These are phyloP conservation scores for Solanum chmielewskii DNA, from an alignment of 257 asterid genomes.

Conservation along the genomic window DNA sequence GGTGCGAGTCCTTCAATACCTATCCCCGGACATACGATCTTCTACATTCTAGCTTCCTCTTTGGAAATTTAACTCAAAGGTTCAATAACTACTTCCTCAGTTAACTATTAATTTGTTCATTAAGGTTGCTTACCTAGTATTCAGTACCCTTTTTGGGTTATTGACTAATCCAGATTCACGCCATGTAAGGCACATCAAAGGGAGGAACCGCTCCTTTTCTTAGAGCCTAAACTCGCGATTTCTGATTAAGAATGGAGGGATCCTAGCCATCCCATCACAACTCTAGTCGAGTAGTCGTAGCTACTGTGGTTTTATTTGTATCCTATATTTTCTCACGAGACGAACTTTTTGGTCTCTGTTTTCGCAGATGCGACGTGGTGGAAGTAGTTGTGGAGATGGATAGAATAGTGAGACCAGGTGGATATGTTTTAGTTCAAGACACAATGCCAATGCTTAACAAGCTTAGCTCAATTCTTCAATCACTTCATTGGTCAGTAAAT, in stretches of 20 bases:
- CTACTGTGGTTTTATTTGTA: background rate
- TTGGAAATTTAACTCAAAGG: slow-evolving; percentile 44
- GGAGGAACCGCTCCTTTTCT: background rate
- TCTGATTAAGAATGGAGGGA: background rate
- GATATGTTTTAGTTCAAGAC: slow-evolving; percentile 56
- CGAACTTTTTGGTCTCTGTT: background rate
- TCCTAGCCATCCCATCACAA: background rate
- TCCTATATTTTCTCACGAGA: background rate
- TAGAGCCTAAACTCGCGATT: background rate
- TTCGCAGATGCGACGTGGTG: slow-evolving; percentile 45
- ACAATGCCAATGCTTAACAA: slow-evolving; percentile 20
- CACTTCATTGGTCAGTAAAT: slow-evolving; percentile 51
- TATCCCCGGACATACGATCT: slow-evolving; percentile 75
- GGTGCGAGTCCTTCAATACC: slow-evolving; percentile 72
- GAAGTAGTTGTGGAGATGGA: slow-evolving; percentile 61
- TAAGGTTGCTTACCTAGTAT: background rate
- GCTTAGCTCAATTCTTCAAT: slow-evolving; percentile 32
- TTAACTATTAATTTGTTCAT: background rate
- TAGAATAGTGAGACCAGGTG: slow-evolving; percentile 59
- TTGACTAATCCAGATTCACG: background rate
- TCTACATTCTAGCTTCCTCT: slow-evolving; percentile 56
- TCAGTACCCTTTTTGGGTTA: background rate
- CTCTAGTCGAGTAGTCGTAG: background rate
- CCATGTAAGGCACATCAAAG: background rate
- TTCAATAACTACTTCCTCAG: background rate